A percentile compares a stretch with the other conserved stretches of the same genome.
These are phyloP conservation scores for Coniochaeta ligniaria DNA, from an alignment of 2,329 filamentous ascomycete genomes.

Conservation along the genomic window DNA sequence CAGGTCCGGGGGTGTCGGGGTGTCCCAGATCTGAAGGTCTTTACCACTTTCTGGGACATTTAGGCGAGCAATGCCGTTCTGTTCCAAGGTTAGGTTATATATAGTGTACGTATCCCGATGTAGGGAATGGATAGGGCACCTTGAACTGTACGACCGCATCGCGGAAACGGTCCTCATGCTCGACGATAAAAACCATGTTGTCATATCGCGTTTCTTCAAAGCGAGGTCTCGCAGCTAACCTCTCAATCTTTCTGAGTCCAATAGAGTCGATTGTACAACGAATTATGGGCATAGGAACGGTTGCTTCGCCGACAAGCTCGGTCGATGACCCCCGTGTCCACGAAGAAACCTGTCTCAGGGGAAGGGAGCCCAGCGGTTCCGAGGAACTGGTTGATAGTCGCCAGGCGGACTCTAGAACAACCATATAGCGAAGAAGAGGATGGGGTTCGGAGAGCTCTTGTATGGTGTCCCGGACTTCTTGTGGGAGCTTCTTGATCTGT, in stretches of 20 bases:
- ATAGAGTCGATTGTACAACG: not conserved
- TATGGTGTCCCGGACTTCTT: not conserved
- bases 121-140: not conserved
- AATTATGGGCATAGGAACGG: not conserved
- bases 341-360: not conserved
- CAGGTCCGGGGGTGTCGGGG: not conserved
- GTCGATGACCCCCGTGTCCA: not conserved
- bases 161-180: not conserved
- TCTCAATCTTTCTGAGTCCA: not conserved
- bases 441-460: not conserved
- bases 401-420: not conserved
- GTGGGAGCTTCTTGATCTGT: not conserved
- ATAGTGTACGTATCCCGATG: no score
- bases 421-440: not conserved
- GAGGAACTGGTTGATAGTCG: not conserved
- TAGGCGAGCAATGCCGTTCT: not conserved
- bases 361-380: not conserved
- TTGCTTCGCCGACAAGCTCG: not conserved
- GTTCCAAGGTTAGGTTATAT: not conserved
- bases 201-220: not conserved
- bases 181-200: not conserved
- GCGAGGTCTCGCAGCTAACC: not conserved
- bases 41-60: not conserved
- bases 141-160: not conserved
- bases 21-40: not conserved